Base-by-base conservation (phyloP, 768 basidiomycete species). In the Collybia mongolica region DNA sequence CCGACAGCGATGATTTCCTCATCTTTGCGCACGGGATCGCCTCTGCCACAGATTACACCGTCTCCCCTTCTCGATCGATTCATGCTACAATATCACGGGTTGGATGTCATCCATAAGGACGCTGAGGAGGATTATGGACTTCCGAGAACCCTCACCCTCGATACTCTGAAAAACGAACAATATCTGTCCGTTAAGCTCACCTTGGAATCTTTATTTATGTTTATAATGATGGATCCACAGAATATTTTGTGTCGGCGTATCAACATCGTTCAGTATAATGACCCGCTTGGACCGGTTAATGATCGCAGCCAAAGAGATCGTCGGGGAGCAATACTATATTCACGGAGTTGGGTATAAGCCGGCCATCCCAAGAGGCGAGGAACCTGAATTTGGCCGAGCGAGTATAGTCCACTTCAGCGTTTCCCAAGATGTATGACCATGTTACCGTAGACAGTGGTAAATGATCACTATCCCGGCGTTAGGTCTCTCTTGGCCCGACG, bases 251-350 rank as follows among this genome's bases (percentile, higher is more conserved):
- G 88, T 89, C 8, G 88, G 86, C 6, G 82, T 88, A 18, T 79
- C 88, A 1, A 86, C 84, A 0, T 73, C 85, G 0, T 88, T 79
- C 55, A 75, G 78, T 0, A 79, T 93, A 36, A 70, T 93, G n/a
- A 77, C 78, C 5, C 78, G 88, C 8, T 68, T 94, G 11, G 92
- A 94, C 61, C 72, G 80, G 45, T 66, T 93, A 50, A 89, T 93
- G 83, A 60, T 91, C 2, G 88, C 89, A 2, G 81, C 83, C 14
- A 94, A 94, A 63, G 89, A 93, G 65, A 72, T 93, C 39, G 88
- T 93, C 1, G 91, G 91, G 1, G 91, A 93, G 63, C 86, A 89
- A 56, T 91, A 87, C 62, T 87, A 92, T 61, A 88, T 93, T n/a
- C 79, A 84, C 51, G 88, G 88, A 0, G 66, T 88, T 14, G 84